Percentiles rank a stretch among this genome's conserved stretches.
phyloP scores from a whole-genome alignment of 495 filamentous ascomycete genomes.

The Podospora pseudoanserina region DNA sequence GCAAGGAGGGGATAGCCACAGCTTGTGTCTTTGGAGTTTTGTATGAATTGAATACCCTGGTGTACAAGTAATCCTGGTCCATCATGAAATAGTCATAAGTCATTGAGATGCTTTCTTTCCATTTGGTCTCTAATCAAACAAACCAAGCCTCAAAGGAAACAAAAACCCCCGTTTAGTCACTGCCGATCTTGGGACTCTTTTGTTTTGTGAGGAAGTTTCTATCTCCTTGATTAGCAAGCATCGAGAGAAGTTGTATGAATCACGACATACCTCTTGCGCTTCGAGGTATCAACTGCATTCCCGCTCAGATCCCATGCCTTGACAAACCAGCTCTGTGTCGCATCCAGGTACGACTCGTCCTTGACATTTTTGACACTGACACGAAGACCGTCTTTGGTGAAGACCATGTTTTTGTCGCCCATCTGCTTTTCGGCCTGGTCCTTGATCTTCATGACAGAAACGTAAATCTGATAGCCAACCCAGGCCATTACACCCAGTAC shows the following conservation, averaged over 20 bases:
- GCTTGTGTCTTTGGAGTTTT: background rate
- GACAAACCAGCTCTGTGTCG: conserved; percentile 75
- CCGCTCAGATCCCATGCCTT: conserved; percentile 72
- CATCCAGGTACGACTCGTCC: conserved; percentile 76
- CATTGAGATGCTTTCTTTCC: background rate
- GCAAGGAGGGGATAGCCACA: no score
- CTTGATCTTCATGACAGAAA: conserved; percentile 64
- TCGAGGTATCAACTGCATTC: conserved; percentile 39
- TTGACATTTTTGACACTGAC: conserved; percentile 73
- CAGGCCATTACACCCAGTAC: conserved; percentile 59
- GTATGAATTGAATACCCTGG: background rate
- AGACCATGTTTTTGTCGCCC: conserved; percentile 74
- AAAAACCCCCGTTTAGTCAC: background rate
- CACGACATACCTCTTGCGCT: conserved; percentile 28
- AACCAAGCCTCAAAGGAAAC: background rate
- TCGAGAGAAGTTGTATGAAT: background rate
- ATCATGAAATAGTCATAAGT: background rate
- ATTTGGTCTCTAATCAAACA: background rate
- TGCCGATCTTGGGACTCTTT: background rate
- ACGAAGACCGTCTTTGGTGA: conserved; percentile 80
- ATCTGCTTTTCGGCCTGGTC: conserved; percentile 67
- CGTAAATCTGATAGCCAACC: conserved; percentile 71
- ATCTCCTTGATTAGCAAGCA: background rate
- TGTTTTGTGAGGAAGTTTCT: conserved; percentile 13
- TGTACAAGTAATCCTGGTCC: background rate